Percentiles rank a stretch among this genome's conserved stretches.
These are phyloP conservation scores for Kuraishia cidri DNA, from an alignment of 805 yeast species.

Conservation along the genomic window DNA sequence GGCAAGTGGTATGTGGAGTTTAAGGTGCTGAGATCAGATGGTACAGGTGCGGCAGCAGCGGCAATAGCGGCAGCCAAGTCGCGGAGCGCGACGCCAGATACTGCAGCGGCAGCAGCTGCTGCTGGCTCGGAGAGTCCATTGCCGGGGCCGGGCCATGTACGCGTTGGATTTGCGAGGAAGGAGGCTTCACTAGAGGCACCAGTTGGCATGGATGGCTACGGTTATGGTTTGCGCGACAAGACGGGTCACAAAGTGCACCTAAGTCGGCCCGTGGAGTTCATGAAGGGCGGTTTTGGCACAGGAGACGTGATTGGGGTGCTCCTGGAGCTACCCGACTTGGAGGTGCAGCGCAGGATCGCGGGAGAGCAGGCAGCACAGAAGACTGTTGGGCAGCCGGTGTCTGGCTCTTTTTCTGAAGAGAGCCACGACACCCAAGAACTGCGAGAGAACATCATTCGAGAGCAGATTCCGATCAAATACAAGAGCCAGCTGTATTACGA, in stretches of 20 bases:
- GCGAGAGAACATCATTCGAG: conserved; percentile 50
- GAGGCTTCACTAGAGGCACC: conserved; percentile 93
- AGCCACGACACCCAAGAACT: conserved; percentile 6
- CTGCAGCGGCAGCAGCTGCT: not conserved
- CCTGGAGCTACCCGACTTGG: conserved; percentile 53
- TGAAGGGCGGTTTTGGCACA: conserved; percentile 45
- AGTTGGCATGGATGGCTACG: conserved; percentile 90
- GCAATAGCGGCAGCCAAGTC: too few relatives aligned
- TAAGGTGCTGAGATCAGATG: conserved; percentile 37
- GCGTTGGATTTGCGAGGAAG: conserved; percentile 76
- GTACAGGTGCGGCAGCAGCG: too few relatives aligned
- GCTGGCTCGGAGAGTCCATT: not conserved
- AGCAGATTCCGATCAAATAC: conserved; percentile 81
- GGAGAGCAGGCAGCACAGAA: conserved; percentile 22
- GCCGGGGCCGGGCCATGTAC: conserved; percentile 39
- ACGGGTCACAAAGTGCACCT: conserved; percentile 69
- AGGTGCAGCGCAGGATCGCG: conserved; percentile 33
- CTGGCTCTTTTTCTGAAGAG: conserved; percentile 8
- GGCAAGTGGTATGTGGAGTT: conserved; percentile 81
- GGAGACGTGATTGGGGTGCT: conserved; percentile 85
- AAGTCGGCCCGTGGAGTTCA: conserved; percentile 53
- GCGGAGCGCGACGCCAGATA: not conserved
- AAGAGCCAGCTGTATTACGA: conserved; percentile 75
- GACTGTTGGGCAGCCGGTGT: conserved; percentile 3
- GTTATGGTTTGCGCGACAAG: conserved; percentile 82